Base-by-base conservation (phyloP, 2,329 filamentous ascomycete species). In the Kalmusia sp. region DNA sequence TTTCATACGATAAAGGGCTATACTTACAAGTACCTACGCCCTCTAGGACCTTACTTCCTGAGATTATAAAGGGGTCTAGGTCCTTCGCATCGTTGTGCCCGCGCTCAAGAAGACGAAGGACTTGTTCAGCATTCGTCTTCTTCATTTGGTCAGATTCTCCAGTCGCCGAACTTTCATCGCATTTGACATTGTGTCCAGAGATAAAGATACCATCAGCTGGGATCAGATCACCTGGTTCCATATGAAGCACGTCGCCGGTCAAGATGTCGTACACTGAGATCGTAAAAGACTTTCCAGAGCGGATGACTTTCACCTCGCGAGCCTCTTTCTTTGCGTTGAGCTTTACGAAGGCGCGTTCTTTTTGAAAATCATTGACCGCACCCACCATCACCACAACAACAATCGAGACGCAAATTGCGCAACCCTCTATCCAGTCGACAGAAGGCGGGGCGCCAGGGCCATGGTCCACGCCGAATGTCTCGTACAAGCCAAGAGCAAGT, bases 71-170 rank as follows among this genome's bases (percentile, higher is more conserved):
- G 1, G 85, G 85, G 58, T 89, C 87, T 3, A 87, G 73, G 43
- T 87, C 83, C 54, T 80, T 82, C 4, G 77, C 76, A 17, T 79
- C 80, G 6, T 74, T 79, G 15, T 62, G 61, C 4, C 83, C 79
- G 8, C 80, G 77, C 41, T 82, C 75, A 30, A 88, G 78, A 6
- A 79, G 76, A 25, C 80, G 73, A 72, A 82, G 84, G 19, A 85
- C 85, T 57, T 86, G 83, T 19, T 85, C 78, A 12, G 82, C 86
- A 6, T 77, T 68, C 1, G 81, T 84, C 75, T 91, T 91, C 72
- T 85, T 87, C 70, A 90, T 82, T 45, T 87, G 81, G 62, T 91
- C 88, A 0, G 87, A 90, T 73, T 91, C 88, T 59, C 88, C 88
- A 11, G 88, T 91, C 1, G 87, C 86, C 9, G 87, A 89, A 2